Evolutionary conservation across 2,329 filamentous ascomycete species (phyloP).

Genomic region (Exophiala sp.): DNA sequence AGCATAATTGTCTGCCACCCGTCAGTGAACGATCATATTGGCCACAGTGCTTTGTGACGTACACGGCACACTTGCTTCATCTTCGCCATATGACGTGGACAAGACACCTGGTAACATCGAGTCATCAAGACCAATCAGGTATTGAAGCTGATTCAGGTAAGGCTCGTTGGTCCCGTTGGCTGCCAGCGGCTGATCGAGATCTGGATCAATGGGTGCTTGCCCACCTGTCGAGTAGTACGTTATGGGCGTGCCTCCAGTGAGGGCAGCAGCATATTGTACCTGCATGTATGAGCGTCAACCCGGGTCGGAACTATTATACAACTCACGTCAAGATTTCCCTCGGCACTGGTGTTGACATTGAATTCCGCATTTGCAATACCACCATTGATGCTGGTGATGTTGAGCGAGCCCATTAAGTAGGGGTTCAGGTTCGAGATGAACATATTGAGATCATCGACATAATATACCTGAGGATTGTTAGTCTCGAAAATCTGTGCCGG

Average conservation of each 20-base stretch:
- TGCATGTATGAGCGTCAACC: conserved; percentile 44
- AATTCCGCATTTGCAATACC: conserved; percentile 49
- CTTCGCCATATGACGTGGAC: conserved; percentile 67
- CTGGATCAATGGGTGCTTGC: conserved; percentile 49
- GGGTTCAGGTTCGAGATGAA: neutral
- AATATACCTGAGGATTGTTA: conserved; percentile 40
- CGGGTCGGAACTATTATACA: neutral
- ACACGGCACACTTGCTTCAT: conserved; percentile 60
- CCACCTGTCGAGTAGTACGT: conserved; percentile 61
- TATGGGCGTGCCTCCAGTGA: conserved; percentile 55
- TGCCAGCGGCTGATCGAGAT: conserved; percentile 41
- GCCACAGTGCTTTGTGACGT: neutral
- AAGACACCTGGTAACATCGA: conserved; percentile 60
- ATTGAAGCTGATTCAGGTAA: conserved; percentile 61
- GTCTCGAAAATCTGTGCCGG: too few relatives aligned
- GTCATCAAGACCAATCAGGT: conserved; percentile 55
- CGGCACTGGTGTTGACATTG: conserved; percentile 41
- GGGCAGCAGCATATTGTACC: conserved; percentile 57
- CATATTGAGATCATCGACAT: conserved; percentile 39
- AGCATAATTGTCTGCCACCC: conserved; percentile 47
- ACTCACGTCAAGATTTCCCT: conserved; percentile 50
- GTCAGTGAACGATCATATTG: neutral
- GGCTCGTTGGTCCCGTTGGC: conserved; percentile 59
- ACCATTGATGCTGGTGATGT: conserved; percentile 55
- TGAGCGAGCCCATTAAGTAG: conserved; percentile 52